phyloP scores from a whole-genome alignment of 2,329 filamentous ascomycete species.

The Huntiella moniliformis region DNA sequence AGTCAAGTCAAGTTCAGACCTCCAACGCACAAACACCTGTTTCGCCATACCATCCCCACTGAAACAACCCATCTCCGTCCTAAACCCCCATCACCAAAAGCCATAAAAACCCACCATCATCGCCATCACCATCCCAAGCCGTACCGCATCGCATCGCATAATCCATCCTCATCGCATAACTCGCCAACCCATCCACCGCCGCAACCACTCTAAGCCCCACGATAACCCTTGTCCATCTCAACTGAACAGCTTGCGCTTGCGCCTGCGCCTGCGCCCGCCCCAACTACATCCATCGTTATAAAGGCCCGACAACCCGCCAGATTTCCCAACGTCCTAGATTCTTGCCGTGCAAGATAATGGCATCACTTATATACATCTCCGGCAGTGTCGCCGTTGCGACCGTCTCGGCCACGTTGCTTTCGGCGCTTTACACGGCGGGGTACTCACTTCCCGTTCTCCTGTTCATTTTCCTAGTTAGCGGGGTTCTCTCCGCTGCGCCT shows the following conservation, averaged over 20 bases:
- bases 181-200: not conserved
- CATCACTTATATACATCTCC: too few species aligned
- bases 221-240: not conserved
- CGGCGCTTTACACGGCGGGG: not conserved
- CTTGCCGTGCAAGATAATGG: not conserved
- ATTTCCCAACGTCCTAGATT: not conserved
- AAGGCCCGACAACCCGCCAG: not conserved
- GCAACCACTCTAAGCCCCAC: not conserved
- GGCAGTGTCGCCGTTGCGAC: not conserved
- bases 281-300: not conserved
- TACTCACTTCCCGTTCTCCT: conserved; percentile 7
- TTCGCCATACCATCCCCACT: too few species aligned
- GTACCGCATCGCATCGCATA: too few species aligned
- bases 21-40: too few species aligned
- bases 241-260: not conserved
- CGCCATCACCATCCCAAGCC: too few species aligned
- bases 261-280: not conserved
- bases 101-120: too few species aligned
- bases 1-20: too few species aligned
- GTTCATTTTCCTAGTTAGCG: not conserved
- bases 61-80: too few species aligned
- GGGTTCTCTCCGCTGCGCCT: conserved; percentile 4
- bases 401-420: not conserved
- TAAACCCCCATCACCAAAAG: too few species aligned
- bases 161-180: too few species aligned